Percentiles rank a stretch among this genome's conserved stretches.
Evolutionary conservation across 2,329 filamentous ascomycete genomes (phyloP).

Genomic region (Sclerotinia sclerotiorum): DNA sequence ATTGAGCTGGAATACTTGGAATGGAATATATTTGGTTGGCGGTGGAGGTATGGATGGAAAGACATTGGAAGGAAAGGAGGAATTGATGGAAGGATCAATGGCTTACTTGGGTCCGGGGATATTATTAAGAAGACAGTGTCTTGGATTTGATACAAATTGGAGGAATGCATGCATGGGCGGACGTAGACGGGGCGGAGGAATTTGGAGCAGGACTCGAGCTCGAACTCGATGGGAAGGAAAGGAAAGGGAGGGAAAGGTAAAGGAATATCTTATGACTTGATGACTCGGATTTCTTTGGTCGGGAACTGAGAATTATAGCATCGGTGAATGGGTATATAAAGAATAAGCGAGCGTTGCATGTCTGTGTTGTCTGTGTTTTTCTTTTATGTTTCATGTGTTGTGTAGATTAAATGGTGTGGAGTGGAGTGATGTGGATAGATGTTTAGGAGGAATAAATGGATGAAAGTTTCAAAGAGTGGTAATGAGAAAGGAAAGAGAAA

Average conservation of each 20-base stretch:
- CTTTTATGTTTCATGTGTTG: neutral
- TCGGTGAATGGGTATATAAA: slow-evolving; percentile 6
- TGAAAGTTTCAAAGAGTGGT: too few species aligned
- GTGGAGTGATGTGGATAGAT: neutral
- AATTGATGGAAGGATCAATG: neutral
- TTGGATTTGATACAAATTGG: slow-evolving; percentile 6
- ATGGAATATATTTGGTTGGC: slow-evolving; percentile 12
- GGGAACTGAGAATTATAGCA: slow-evolving; percentile 15
- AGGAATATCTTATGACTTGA: slow-evolving; percentile 7
- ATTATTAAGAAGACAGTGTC: neutral
- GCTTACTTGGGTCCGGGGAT: slow-evolving; percentile 4
- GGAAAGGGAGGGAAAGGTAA: neutral
- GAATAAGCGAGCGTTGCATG: slow-evolving; percentile 1
- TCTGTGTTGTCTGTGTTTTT: neutral
- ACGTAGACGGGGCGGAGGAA: neutral
- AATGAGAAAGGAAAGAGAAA: neutral
- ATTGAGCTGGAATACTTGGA: slow-evolving; percentile 10
- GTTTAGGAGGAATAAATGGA: neutral
- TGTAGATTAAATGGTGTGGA: neutral
- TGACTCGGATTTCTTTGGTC: slow-evolving; percentile 15
- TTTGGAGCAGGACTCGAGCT: neutral
- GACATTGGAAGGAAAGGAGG: slow-evolving; percentile 5
- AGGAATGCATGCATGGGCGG: neutral
- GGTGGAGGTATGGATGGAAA: slow-evolving; percentile 13
- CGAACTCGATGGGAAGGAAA: neutral